phyloP scores from a whole-genome alignment of 345 rosid species.

The Populus davidiana region DNA sequence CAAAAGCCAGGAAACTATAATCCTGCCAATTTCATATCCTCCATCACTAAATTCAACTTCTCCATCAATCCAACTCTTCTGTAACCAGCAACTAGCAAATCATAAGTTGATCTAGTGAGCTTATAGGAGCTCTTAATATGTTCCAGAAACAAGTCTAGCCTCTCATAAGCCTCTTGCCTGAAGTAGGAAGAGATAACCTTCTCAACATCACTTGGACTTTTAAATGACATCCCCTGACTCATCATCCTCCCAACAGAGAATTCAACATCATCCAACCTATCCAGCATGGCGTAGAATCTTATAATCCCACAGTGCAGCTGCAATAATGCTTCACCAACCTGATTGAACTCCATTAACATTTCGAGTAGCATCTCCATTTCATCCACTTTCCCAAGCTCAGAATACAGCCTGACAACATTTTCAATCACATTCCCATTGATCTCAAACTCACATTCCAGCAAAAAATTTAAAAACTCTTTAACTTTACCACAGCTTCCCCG shows the following conservation, averaged over 20 bases:
- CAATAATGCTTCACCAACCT: slow-evolving; percentile 16
- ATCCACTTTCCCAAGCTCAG: slow-evolving; percentile 22
- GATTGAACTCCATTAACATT: slow-evolving; percentile 18
- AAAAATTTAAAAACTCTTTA: slow-evolving; percentile 21
- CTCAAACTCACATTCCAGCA: slow-evolving; percentile 26
- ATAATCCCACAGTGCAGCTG: slow-evolving; percentile 27
- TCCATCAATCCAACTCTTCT: slow-evolving; percentile 31
- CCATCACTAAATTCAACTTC: slow-evolving; percentile 24
- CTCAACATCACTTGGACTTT: slow-evolving; percentile 32
- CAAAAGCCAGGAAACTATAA: neutral
- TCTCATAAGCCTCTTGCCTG: slow-evolving; percentile 40
- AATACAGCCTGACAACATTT: slow-evolving; percentile 22
- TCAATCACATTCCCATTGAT: slow-evolving; percentile 29
- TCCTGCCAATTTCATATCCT: slow-evolving; percentile 30
- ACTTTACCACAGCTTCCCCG: slow-evolving; percentile 16
- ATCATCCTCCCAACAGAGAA: slow-evolving; percentile 43
- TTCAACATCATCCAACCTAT: slow-evolving; percentile 41
- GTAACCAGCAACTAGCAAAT: slow-evolving; percentile 42
- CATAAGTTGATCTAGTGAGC: slow-evolving; percentile 30
- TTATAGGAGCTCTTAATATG: slow-evolving; percentile 29
- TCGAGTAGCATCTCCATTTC: slow-evolving; percentile 34
- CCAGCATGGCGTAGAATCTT: slow-evolving; percentile 31
- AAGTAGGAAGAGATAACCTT: slow-evolving; percentile 40
- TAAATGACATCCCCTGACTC: slow-evolving; percentile 35
- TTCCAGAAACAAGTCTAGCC: slow-evolving; percentile 36